A percentile compares a stretch with the other conserved stretches of the same genome.
These are phyloP conservation scores for Forsythia suspensa DNA, from an alignment of 257 asterid genomes.

Conservation along the genomic window DNA sequence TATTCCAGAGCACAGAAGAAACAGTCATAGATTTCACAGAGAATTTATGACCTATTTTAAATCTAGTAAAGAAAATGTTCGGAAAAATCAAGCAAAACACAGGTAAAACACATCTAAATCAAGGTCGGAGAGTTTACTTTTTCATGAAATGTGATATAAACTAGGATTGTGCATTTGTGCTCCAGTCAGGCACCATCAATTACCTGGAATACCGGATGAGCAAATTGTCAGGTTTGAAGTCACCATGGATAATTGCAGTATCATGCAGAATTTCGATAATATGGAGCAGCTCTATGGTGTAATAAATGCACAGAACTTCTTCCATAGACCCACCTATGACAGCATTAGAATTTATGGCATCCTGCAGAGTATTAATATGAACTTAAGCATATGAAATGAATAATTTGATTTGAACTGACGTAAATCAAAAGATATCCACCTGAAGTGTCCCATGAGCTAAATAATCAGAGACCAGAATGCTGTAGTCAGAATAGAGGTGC, in stretches of 20 bases:
- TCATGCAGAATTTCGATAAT: constrained; percentile 74
- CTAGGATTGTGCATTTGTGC: neutral
- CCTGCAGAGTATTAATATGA: constrained; percentile 49
- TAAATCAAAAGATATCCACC: constrained; percentile 50
- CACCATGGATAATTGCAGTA: constrained; percentile 84
- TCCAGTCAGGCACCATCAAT: constrained; percentile 15
- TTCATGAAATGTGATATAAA: neutral
- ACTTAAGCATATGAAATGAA: constrained; percentile 17
- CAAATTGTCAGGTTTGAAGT: constrained; percentile 95
- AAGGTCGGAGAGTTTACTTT: constrained; percentile 9
- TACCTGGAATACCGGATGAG: constrained; percentile 94
- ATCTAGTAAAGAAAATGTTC: neutral
- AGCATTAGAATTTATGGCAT: constrained; percentile 71
- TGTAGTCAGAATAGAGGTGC: constrained; percentile 92
- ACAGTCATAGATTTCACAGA: neutral
- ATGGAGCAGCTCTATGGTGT: constrained; percentile 93
- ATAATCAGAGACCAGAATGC: constrained; percentile 80
- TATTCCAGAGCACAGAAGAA: neutral
- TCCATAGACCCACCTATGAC: constrained; percentile 82
- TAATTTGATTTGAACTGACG: neutral
- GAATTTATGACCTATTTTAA: neutral
- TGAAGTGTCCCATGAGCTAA: constrained; percentile 88
- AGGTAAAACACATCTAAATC: constrained; percentile 4
- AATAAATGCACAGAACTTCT: constrained; percentile 78
- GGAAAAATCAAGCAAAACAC: neutral